Evolutionary conservation across 345 rosid species (phyloP).

Genomic region (Aquilaria sinensis): DNA sequence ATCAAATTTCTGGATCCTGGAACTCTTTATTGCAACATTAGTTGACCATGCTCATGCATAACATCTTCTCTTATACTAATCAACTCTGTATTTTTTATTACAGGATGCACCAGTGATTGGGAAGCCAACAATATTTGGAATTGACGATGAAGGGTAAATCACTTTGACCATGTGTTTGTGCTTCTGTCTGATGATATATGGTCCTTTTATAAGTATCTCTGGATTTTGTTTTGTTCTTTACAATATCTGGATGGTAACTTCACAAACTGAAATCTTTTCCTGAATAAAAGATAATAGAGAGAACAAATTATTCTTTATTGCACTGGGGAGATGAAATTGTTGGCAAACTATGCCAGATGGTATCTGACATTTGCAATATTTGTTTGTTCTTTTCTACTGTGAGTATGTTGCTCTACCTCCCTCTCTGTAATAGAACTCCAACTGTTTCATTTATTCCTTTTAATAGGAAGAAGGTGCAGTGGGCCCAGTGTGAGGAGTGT

Average conservation of each 20-base stretch:
- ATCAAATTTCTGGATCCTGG: neutral
- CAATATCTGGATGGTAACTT: no score
- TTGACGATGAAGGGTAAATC: conserved; percentile 58
- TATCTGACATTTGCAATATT: no score
- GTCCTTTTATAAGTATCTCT: no score
- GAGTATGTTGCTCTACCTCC: no score
- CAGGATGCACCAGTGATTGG: conserved; percentile 94
- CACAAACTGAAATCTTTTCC: no score
- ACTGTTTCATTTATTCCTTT: conserved; percentile 6
- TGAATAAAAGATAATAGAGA: no score
- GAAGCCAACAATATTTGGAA: conserved; percentile 60
- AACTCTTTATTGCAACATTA: neutral
- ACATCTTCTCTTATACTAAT: neutral
- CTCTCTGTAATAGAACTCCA: no score
- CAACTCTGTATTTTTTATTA: conserved; percentile 12
- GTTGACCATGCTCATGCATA: neutral
- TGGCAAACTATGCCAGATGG: no score
- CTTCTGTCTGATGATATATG: neutral
- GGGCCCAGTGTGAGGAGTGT: conserved; percentile 77
- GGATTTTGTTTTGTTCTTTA: no score
- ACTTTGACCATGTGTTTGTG: conserved; percentile 14
- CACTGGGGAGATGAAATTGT: no score
- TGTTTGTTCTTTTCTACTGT: no score
- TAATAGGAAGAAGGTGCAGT: conserved; percentile 55
- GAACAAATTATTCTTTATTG: no score